Percentiles rank a stretch among this genome's conserved stretches.
Conservation (phyloP, 768 basidiomycete species). For the Boletus sensibilis region DNA sequence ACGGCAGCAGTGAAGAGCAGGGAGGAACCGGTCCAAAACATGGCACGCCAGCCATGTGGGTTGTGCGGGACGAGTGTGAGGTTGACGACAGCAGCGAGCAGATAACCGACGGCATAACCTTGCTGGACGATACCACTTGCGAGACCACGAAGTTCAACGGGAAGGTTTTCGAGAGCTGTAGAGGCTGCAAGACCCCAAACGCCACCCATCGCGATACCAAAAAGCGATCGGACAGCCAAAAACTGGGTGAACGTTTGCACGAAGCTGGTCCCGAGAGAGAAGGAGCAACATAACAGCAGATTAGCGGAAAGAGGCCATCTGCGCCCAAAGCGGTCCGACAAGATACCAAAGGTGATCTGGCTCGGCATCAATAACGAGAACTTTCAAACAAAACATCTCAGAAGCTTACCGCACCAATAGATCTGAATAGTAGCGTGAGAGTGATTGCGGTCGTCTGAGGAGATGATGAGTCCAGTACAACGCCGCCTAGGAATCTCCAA, state of each 20-base stretch:
- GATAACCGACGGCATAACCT: conserved; percentile 88
- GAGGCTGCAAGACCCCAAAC: conserved; percentile 86
- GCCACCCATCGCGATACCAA: conserved; percentile 87
- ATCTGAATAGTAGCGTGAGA: conserved; percentile 86
- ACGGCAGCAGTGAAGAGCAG: conserved; percentile 68
- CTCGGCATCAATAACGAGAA: neutral
- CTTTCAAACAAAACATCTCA: neutral
- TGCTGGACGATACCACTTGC: conserved; percentile 86
- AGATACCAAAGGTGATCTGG: conserved; percentile 71
- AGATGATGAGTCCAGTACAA: neutral
- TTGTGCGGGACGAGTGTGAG: conserved; percentile 49
- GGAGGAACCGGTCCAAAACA: conserved; percentile 81
- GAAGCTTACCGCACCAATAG: conserved; percentile 59
- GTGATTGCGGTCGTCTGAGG: conserved; percentile 78
- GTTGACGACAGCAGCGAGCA: conserved; percentile 83
- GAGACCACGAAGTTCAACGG: conserved; percentile 85
- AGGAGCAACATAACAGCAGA: conserved; percentile 62
- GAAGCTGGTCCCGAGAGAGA: conserved; percentile 83
- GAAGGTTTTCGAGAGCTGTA: conserved; percentile 87
- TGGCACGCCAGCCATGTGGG: conserved; percentile 58
- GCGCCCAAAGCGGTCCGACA: conserved; percentile 85
- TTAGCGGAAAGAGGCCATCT: conserved; percentile 90
- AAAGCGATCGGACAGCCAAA: conserved; percentile 76
- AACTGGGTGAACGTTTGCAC: conserved; percentile 74
- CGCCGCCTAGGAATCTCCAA: neutral